These are phyloP conservation scores for Mycothermus thermophilus DNA, from an alignment of 495 filamentous ascomycete species.

Conservation along the genomic window DNA sequence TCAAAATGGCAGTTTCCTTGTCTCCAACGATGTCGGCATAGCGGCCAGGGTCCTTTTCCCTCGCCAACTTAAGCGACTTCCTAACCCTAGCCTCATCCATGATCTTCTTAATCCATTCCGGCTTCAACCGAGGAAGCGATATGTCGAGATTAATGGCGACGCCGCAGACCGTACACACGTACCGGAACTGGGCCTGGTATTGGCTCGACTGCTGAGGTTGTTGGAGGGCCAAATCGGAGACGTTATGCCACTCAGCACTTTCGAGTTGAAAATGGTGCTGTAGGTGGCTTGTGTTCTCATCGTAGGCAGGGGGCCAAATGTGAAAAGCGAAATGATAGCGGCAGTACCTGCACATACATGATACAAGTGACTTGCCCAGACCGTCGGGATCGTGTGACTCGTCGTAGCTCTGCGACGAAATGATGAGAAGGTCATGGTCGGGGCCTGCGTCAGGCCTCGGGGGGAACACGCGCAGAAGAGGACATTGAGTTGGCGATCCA, in stretches of 20 bases:
- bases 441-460: not conserved
- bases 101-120: conserved; percentile 38
- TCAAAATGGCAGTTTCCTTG: conserved; percentile 25
- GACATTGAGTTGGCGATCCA: conserved; percentile 1
- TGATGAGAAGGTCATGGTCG: conserved; percentile 16
- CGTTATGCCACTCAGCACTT: not conserved
- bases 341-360: conserved; percentile 20
- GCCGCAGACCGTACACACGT: conserved; percentile 42
- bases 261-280: conserved; percentile 17
- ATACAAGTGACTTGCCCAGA: conserved; percentile 4
- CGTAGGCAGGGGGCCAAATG: conserved; percentile 2
- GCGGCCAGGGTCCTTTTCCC: conserved; percentile 42
- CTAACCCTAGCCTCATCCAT: conserved; percentile 41
- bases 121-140: conserved; percentile 37
- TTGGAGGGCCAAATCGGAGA: not conserved
- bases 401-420: conserved; percentile 13
- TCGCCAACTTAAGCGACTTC: conserved; percentile 38
- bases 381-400: conserved; percentile 6
- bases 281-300: not conserved
- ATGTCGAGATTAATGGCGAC: conserved; percentile 29
- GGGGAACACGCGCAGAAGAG: conserved; percentile 8
- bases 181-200: conserved; percentile 19
- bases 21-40: conserved; percentile 35
- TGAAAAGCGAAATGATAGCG: conserved; percentile 22
- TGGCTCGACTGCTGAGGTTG: conserved; percentile 17